Evolutionary conservation across 2,329 filamentous ascomycete species (phyloP).

Genomic region (Fusarium equiseti): DNA sequence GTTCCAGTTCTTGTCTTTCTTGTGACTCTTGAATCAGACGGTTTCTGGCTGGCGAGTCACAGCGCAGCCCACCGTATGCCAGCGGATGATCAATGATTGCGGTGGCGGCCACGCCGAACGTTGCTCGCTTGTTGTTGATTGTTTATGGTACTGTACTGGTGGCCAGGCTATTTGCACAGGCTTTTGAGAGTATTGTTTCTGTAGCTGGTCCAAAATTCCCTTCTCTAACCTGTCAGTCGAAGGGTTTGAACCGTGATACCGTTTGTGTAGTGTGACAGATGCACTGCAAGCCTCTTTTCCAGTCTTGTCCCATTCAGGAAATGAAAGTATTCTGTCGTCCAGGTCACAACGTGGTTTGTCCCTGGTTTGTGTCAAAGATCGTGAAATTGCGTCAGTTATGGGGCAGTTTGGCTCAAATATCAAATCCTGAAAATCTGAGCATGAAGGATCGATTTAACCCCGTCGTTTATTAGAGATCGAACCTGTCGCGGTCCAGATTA

Average conservation of each 20-base stretch:
- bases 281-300: slow-evolving; percentile 36
- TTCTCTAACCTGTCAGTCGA: slow-evolving; percentile 18
- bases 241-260: slow-evolving; percentile 28
- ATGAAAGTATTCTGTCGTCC: slow-evolving; percentile 23
- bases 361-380: slow-evolving; percentile 38
- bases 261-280: slow-evolving; percentile 41
- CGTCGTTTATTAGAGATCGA: slow-evolving; percentile 46
- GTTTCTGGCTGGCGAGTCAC: slow-evolving; percentile 43
- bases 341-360: slow-evolving; percentile 42
- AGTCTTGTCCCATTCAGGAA: slow-evolving; percentile 45
- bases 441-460: slow-evolving; percentile 35
- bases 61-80: slow-evolving; percentile 28
- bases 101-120: slow-evolving; percentile 19
- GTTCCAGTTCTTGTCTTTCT: slow-evolving; percentile 11
- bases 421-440: slow-evolving; percentile 31
- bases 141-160: slow-evolving; percentile 2
- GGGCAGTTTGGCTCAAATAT: slow-evolving; percentile 30
- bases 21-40: slow-evolving; percentile 36
- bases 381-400: slow-evolving; percentile 39
- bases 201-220: slow-evolving; percentile 12
- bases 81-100: slow-evolving; percentile 37
- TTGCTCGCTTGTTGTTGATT: slow-evolving; percentile 32
- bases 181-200: neutral
- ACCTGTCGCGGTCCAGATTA: slow-evolving; percentile 27
- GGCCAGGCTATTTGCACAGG: neutral